These are phyloP conservation scores for Grosmannia penicillata DNA, from an alignment of 2,329 filamentous ascomycete genomes.

Conservation along the genomic window DNA sequence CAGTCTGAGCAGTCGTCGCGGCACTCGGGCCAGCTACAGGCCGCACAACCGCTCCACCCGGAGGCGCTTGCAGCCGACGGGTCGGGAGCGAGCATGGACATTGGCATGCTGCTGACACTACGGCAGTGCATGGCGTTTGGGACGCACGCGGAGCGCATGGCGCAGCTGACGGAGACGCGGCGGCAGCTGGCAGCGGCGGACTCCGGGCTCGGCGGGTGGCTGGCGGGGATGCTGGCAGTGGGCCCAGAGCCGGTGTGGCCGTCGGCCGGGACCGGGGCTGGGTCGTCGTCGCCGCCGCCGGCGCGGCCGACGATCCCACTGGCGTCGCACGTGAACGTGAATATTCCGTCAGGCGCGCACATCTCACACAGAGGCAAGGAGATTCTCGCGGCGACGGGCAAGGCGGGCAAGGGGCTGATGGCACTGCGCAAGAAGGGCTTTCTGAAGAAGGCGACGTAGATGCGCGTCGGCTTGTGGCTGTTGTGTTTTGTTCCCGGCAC, in stretches of 20 bases:
- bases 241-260: slow-evolving; percentile 12
- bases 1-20: not conserved
- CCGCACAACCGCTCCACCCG: no score
- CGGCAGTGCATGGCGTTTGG: slow-evolving; percentile 61
- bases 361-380: slow-evolving; percentile 80
- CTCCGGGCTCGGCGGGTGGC: slow-evolving; percentile 54
- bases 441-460: slow-evolving; percentile 10
- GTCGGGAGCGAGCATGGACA: slow-evolving; percentile 1
- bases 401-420: slow-evolving; percentile 80
- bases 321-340: slow-evolving; percentile 21
- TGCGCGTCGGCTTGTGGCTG: no score
- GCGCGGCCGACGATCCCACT: slow-evolving; percentile 16
- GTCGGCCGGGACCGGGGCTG: slow-evolving; percentile 9
- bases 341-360: slow-evolving; percentile 40
- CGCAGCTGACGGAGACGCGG: slow-evolving; percentile 58
- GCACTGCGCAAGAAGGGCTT: slow-evolving; percentile 84
- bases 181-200: slow-evolving; percentile 57
- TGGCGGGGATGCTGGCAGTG: slow-evolving; percentile 28
- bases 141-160: slow-evolving; percentile 52
- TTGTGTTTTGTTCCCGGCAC: not conserved
- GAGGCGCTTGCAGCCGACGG: no score
- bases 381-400: slow-evolving; percentile 71
- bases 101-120: slow-evolving; percentile 15
- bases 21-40: no score
- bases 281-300: slow-evolving; percentile 18